These are phyloP conservation scores for Spathaspora gorwiae DNA, from an alignment of 805 yeast genomes.

Conservation along the genomic window DNA sequence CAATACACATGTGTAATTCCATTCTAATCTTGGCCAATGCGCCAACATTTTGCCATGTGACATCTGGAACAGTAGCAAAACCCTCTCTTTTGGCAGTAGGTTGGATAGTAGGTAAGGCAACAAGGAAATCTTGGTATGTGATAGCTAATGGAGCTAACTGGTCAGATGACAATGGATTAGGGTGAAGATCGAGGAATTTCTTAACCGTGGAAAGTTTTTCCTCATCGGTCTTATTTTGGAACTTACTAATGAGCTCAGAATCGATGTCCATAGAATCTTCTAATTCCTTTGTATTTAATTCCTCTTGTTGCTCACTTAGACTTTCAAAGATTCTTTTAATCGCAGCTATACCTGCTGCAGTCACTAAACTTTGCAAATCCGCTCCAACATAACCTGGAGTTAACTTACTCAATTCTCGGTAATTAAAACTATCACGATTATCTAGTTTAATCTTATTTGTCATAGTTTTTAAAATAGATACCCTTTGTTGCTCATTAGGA, in stretches of 20 bases:
- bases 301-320: conserved; percentile 40
- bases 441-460: conserved; percentile 56
- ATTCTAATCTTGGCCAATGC: conserved; percentile 76
- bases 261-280: conserved; percentile 34
- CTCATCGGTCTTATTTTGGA: conserved; percentile 28
- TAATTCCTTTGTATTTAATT: background rate
- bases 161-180: conserved; percentile 69
- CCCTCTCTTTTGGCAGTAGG: conserved; percentile 98
- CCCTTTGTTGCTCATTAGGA: conserved; percentile 83
- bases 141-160: conserved; percentile 77
- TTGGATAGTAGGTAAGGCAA: conserved; percentile 88
- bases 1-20: conserved; percentile 95
- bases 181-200: conserved; percentile 66
- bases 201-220: conserved; percentile 61
- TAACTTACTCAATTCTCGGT: conserved; percentile 70
- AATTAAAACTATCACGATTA: conserved; percentile 63
- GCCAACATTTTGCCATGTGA: conserved; percentile 93
- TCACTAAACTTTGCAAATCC: conserved; percentile 85
- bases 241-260: conserved; percentile 17
- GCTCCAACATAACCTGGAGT: conserved; percentile 99
- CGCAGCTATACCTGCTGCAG: conserved; percentile 94
- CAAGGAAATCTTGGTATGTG: conserved; percentile 70
- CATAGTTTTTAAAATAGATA: conserved; percentile 72
- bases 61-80: conserved; percentile 97
- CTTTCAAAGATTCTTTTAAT: conserved; percentile 83